Evolutionary conservation across 306 rosid genomes (phyloP), one percentile per base, ranked within the genome.

Genomic region (Dalbergia cultrata): DNA sequence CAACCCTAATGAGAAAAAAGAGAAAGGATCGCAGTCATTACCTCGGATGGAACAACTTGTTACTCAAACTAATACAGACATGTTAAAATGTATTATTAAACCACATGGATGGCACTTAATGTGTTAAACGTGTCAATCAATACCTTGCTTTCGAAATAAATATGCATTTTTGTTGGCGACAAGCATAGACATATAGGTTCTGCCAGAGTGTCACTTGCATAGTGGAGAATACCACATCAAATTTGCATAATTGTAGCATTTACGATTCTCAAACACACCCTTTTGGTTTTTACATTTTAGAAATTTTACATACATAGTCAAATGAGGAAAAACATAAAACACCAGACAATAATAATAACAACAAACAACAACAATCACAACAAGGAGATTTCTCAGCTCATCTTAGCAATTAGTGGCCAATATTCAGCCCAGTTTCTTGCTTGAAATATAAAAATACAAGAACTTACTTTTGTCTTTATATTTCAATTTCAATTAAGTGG

Each of bases 1-100:
- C 82, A 67, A 54, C 75, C 92, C 97, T 91, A 74, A 80, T 10
- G 54, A 62, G 54, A 79, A 74, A 26, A 75, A 74, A 52, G 18
- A 63, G 74, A 74, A 39, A 63, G 21, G 18, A 64, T 43, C 47
- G 67, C 13, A 47, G 60, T 70, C 44, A 67, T 21, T 26, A 84
- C 10, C 49, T 44, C 21, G 54, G 60, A 57, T 41, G 37, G 71
- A 75, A 65, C 10, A 67, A 41, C 59, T 56, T 14, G 57, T 26
- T 49, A 49, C 50, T 35, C 80, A 78, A 69, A 53, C 78, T 70
- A 10, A 39, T n/a, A 70, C n/a, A 53, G 9, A 62, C 19, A 63
- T 35, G 70, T 22, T 69, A 52, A 39, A 52, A 39, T 67, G 41
- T 17, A 71, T 58, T 65, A 31, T 50, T 13, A 73, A 9, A 49